These are phyloP conservation scores for Acidiella bohemica DNA, from an alignment of 495 filamentous ascomycete genomes.

Conservation along the genomic window DNA sequence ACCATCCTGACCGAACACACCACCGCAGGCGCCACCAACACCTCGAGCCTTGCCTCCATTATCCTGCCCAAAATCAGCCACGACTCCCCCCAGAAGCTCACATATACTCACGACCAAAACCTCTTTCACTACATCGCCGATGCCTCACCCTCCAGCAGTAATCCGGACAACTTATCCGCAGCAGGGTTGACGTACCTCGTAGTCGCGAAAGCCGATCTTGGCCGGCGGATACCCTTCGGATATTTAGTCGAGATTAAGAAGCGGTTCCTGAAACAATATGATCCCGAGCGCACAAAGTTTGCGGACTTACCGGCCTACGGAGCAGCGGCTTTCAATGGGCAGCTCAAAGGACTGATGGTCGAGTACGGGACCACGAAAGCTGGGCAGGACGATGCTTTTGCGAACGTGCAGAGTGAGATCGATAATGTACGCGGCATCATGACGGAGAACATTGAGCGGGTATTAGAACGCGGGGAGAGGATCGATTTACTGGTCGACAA, in stretches of 20 bases:
- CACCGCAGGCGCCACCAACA: conserved; percentile 52
- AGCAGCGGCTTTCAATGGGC: conserved; percentile 68
- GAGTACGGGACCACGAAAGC: conserved; percentile 66
- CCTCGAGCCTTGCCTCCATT: conserved; percentile 74
- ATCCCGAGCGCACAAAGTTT: conserved; percentile 58
- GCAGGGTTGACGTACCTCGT: conserved; percentile 78
- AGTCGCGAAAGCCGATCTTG: conserved; percentile 60
- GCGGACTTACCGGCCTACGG: conserved; percentile 73
- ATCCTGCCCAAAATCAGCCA: conserved; percentile 94
- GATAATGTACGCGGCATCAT: conserved; percentile 90
- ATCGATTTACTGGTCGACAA: conserved; percentile 96
- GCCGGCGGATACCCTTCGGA: conserved; percentile 80
- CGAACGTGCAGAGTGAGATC: conserved; percentile 74
- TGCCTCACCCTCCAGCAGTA: conserved; percentile 33
- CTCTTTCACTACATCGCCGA: conserved; percentile 94
- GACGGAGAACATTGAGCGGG: conserved; percentile 95
- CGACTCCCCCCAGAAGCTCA: conserved; percentile 67
- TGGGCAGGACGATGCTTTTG: conserved; percentile 69
- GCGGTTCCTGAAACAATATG: conserved; percentile 66
- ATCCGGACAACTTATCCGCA: conserved; percentile 33
- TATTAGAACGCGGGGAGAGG: conserved; percentile 84
- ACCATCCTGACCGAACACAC: conserved; percentile 91
- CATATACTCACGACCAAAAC: conserved; percentile 47
- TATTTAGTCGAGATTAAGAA: conserved; percentile 85
- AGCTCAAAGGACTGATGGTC: conserved; percentile 65